phyloP scores from a whole-genome alignment of 306 rosid species.

The Dalbergia cochinchinensis region DNA sequence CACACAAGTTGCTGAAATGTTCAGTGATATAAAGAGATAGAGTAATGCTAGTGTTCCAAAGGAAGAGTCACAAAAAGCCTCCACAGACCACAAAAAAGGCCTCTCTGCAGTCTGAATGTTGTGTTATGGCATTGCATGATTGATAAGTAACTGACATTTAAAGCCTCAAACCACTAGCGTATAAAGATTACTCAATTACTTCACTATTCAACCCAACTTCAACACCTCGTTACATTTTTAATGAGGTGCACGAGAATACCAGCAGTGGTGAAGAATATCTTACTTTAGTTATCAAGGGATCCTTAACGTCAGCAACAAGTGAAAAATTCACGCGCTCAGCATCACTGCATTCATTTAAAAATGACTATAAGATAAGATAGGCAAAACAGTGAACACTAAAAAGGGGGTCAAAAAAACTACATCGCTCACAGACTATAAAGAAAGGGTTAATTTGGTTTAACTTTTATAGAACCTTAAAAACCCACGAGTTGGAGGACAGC shows the following conservation, averaged over 20 bases:
- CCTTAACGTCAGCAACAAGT: slow-evolving; percentile 80
- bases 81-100: not conserved
- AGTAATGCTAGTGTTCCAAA: slow-evolving; percentile 9
- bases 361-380: slow-evolving; percentile 44
- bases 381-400: slow-evolving; percentile 10
- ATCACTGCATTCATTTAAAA: slow-evolving; percentile 62
- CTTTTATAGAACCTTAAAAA: too few relatives aligned
- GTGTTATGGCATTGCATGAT: too few relatives aligned
- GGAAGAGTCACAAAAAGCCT: slow-evolving; percentile 9
- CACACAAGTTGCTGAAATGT: slow-evolving; percentile 32
- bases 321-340: slow-evolving; percentile 74
- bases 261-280: slow-evolving; percentile 1
- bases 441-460: not conserved
- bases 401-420: slow-evolving; percentile 1
- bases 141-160: not conserved
- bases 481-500: too few relatives aligned
- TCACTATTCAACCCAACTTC: slow-evolving; percentile 5
- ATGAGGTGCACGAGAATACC: slow-evolving; percentile 2
- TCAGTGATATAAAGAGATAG: slow-evolving; percentile 1
- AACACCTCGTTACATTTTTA: not conserved
- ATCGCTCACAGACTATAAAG: not conserved
- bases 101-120: not conserved
- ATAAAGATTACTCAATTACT: slow-evolving; percentile 1
- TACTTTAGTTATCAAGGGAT: slow-evolving; percentile 79
- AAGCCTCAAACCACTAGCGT: slow-evolving; percentile 23